Evolutionary conservation across 257 asterid genomes (phyloP), one percentile per base, ranked within the genome.

Genomic region (Eustoma russellianum): DNA sequence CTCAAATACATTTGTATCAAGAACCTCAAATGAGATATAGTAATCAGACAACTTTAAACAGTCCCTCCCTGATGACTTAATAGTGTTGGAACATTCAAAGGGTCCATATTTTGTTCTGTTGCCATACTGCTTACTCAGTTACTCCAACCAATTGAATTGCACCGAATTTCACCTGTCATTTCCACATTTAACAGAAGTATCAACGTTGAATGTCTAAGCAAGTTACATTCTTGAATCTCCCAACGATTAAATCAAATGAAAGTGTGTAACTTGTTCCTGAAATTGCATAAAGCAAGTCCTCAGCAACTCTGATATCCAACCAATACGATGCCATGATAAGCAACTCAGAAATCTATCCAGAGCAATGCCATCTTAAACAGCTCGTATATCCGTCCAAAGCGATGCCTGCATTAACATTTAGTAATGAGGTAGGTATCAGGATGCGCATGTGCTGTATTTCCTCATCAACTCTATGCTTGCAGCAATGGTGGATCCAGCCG

Each of bases 401-500:
- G 2, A 38, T 11, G 30, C 30, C 30, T 24, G 30, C 30, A 24
- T 24, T 24, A 24, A 0, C 30, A 24, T 24, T 24, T 24, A 24
- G 17, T 17, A 8, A 48, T 12, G 50, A 24, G 18, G 58, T 40
- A 8, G 6, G 28, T 35, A 28, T 72, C 51, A 67, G 62, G 65
- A 55, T 0, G 57, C 73, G 66, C 98, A 87, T 34, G 56, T 24
- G 49, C 48, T 60, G 66, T 74, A 63, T 67, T 62, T 80, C 47
- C 94, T 74, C 94, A 87, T 80, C 73, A 80, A 57, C 24, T 72
- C 83, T 62, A 91, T 69, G 67, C 83, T 84, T 62, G 74, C 79
- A 2, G 96, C 91, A 49, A 91, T 91, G 48, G 96, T 91, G 48
- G 98, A 91, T 33, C 95, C 97, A n/a, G 87, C 55, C 48, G 98